A percentile compares a stretch with the other conserved stretches of the same genome.
Conservation (phyloP, 2,329 filamentous ascomycete species). For the Nemania bipapillata region DNA sequence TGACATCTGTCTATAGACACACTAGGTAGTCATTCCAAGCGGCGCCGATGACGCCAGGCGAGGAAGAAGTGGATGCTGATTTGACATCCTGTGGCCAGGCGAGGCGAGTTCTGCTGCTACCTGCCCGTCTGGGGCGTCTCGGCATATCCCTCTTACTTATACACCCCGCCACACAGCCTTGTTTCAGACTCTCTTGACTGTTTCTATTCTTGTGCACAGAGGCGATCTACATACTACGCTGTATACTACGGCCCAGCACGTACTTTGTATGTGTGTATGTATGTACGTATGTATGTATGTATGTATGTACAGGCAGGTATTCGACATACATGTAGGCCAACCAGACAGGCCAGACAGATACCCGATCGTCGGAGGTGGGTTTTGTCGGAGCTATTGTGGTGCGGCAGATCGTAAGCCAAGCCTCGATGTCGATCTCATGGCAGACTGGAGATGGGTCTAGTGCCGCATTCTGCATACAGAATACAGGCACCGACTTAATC, state of each 20-base stretch:
- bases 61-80: conserved; percentile 10
- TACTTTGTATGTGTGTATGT: no score
- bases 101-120: conserved; percentile 16
- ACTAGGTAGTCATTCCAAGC: background rate
- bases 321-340: no score
- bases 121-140: conserved; percentile 31
- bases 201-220: conserved; percentile 33
- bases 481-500: no score
- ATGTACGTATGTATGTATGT: no score
- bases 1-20: no score
- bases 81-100: conserved; percentile 29
- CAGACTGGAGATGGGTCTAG: conserved; percentile 5
- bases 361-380: background rate
- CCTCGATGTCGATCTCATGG: conserved; percentile 18
- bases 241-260: no score
- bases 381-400: conserved; percentile 7
- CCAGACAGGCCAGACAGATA: conserved; percentile 12
- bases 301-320: no score
- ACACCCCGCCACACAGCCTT: conserved; percentile 31
- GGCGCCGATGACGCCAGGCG: background rate
- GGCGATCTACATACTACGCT: conserved; percentile 16
- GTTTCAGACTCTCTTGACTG: conserved; percentile 22
- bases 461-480: background rate
- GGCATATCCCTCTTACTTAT: conserved; percentile 13
- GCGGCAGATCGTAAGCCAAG: conserved; percentile 30